Conservation (phyloP, 306 rosid species). For the Castanea mollissima region DNA sequence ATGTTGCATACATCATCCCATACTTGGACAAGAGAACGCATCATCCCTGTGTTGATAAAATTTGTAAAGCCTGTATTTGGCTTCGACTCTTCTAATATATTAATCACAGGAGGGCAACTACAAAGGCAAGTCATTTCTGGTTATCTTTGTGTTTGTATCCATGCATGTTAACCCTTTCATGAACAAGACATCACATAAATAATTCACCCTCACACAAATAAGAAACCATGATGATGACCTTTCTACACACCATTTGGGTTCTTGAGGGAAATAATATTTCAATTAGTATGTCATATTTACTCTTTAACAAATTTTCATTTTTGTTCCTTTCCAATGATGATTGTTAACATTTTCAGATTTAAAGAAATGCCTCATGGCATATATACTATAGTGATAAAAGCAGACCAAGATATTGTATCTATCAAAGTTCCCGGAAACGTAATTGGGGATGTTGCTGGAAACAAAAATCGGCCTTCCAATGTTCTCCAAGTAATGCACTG, state of each 20-base stretch:
- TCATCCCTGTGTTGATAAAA: constrained; percentile 43
- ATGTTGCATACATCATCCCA: constrained; percentile 20
- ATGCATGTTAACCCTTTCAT: neutral
- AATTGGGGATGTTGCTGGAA: constrained; percentile 75
- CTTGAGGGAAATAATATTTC: neutral
- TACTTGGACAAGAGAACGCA: constrained; percentile 62
- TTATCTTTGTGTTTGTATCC: constrained; percentile 1
- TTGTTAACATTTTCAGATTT: constrained; percentile 48
- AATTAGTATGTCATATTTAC: neutral
- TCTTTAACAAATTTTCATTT: neutral
- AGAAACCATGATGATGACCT: neutral
- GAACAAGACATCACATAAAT: neutral
- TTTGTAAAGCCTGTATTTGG: constrained; percentile 75
- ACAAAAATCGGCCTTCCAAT: constrained; percentile 80
- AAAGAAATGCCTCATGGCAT: constrained; percentile 37
- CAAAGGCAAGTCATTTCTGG: constrained; percentile 49
- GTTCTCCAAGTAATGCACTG: constrained; percentile 83
- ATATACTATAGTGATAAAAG: constrained; percentile 59
- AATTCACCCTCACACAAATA: neutral
- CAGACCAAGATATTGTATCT: constrained; percentile 43
- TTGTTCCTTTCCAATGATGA: constrained; percentile 15
- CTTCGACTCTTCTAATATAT: constrained; percentile 67
- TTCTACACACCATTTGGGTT: neutral
- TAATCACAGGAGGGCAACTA: constrained; percentile 65
- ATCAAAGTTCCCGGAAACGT: constrained; percentile 67